Evolutionary conservation across 371 early-diverging fungal genomes (phyloP).

Genomic region (Polyrhizophydium stewartii): DNA sequence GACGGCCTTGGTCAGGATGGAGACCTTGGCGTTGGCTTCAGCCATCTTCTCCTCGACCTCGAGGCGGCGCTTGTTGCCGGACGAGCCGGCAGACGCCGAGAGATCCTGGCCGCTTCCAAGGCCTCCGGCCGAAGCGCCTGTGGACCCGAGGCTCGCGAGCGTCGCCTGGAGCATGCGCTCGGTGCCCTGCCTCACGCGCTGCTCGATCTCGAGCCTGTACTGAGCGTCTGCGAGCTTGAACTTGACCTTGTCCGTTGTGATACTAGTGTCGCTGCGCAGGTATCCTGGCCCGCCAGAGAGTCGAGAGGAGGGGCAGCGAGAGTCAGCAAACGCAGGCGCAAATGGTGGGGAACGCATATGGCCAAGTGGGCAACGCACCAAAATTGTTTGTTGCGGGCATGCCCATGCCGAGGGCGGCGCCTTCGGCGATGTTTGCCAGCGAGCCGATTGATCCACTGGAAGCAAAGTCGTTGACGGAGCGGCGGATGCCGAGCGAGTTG

Average conservation of each 20-base stretch:
- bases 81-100: conserved; percentile 18
- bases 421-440: neutral
- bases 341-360: too few relatives aligned
- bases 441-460: neutral
- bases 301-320: neutral
- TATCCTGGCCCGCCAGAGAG: conserved; percentile 18
- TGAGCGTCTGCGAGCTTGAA: conserved; percentile 79
- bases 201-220: conserved; percentile 86
- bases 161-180: conserved; percentile 46
- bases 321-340: neutral
- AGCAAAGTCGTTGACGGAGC: neutral
- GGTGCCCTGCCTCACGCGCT: conserved; percentile 74
- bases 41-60: conserved; percentile 62
- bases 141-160: too few relatives aligned
- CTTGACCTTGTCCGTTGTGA: conserved; percentile 80
- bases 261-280: conserved; percentile 59
- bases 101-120: conserved; percentile 45
- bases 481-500: neutral
- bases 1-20: conserved; percentile 70
- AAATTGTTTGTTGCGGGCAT: neutral
- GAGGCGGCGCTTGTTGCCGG: conserved; percentile 50
- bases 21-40: conserved; percentile 78
- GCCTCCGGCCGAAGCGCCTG: too few relatives aligned
- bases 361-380: neutral
- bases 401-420: neutral